These are phyloP conservation scores for Chloroidium sp. DNA, from an alignment of 163 green algal genomes.

Conservation along the genomic window DNA sequence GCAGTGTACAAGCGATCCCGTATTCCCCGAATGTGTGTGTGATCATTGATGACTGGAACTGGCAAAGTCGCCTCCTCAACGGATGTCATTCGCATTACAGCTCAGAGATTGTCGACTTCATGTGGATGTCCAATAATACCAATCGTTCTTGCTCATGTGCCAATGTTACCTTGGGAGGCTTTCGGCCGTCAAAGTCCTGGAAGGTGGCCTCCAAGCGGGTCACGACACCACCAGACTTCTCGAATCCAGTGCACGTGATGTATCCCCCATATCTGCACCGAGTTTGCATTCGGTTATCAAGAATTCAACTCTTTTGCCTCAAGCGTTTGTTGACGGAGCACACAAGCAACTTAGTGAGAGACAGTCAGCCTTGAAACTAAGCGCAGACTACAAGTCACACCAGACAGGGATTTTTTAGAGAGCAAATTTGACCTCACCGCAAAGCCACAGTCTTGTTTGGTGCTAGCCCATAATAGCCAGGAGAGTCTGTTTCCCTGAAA, in stretches of 20 bases:
- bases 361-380: too few relatives aligned
- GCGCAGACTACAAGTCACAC: too few relatives aligned
- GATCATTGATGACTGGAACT: too few relatives aligned
- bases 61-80: too few relatives aligned
- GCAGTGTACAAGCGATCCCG: neutral
- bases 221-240: slow-evolving; percentile 34
- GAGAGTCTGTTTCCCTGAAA: slow-evolving; percentile 81
- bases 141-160: too few relatives aligned
- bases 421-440: slow-evolving; percentile 42
- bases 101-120: too few relatives aligned
- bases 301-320: too few relatives aligned
- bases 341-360: too few relatives aligned
- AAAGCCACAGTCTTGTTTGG: slow-evolving; percentile 91
- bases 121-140: too few relatives aligned
- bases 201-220: slow-evolving; percentile 45
- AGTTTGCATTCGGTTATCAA: neutral
- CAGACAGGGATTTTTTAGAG: too few relatives aligned
- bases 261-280: slow-evolving; percentile 70
- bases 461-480: slow-evolving; percentile 93
- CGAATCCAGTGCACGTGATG: slow-evolving; percentile 71
- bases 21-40: neutral
- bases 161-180: slow-evolving; percentile 71
- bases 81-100: too few relatives aligned
- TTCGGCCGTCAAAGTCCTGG: slow-evolving; percentile 29
- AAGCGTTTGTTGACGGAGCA: too few relatives aligned